phyloP scores from a whole-genome alignment of 179 eudicot genomes.

The Beta lomatogona region DNA sequence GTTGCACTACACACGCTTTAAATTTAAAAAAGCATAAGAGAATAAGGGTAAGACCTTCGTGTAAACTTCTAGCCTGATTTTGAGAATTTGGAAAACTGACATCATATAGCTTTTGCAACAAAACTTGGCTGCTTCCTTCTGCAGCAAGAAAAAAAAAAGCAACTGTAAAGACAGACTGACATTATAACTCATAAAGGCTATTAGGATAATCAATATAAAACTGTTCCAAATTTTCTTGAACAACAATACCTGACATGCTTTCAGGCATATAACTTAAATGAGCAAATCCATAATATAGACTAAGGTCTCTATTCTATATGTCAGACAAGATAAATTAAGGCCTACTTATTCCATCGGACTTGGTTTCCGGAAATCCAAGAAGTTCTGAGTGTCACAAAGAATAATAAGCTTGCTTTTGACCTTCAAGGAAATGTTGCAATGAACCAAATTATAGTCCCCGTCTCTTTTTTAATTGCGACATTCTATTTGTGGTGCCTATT shows the following conservation, averaged over 20 bases:
- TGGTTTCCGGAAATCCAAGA: not conserved
- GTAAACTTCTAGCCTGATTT: conserved; percentile 39
- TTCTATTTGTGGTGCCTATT: too few species aligned
- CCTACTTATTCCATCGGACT: not conserved
- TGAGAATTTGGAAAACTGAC: conserved; percentile 34
- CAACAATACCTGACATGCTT: not conserved
- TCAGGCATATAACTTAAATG: not conserved
- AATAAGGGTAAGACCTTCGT: conserved; percentile 41
- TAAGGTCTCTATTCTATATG: not conserved
- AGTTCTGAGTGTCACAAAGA: not conserved
- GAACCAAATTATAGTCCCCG: not conserved
- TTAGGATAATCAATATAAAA: not conserved
- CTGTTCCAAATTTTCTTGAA: not conserved
- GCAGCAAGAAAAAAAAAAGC: conserved; percentile 20
- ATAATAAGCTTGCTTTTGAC: not conserved
- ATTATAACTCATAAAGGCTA: not conserved
- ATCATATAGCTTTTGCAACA: conserved; percentile 32
- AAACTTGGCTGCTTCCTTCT: conserved; percentile 34
- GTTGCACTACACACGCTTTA: not conserved
- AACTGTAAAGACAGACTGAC: not conserved
- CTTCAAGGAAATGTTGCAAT: not conserved
- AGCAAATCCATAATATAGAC: not conserved
- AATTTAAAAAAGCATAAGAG: conserved; percentile 5
- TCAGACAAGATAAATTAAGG: not conserved
- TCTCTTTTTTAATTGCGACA: too few species aligned